Percentiles rank a stretch among this genome's conserved stretches.
Evolutionary conservation across 257 asterid genomes (phyloP).

Genomic region (Ocimum tenuiflorum): DNA sequence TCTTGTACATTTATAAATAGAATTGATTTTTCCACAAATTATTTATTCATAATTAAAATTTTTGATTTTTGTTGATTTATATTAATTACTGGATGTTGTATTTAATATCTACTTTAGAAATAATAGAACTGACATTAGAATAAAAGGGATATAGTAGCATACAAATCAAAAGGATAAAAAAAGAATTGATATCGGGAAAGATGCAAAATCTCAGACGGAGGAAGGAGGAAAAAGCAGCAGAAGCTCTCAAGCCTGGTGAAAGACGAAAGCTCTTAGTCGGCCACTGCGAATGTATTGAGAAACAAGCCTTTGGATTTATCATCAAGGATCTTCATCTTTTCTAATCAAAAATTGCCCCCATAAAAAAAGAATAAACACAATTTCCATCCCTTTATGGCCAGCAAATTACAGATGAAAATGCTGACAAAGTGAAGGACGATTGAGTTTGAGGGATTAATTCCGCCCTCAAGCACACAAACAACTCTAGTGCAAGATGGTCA

Average conservation of each 20-base stretch:
- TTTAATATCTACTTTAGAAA: too few relatives aligned
- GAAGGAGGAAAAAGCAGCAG: slow-evolving; percentile 63
- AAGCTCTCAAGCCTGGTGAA: slow-evolving; percentile 70
- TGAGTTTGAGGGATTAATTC: slow-evolving; percentile 31
- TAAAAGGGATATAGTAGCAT: too few relatives aligned
- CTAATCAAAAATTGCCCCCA: neutral
- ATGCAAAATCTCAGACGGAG: slow-evolving; percentile 53
- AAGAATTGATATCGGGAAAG: too few relatives aligned
- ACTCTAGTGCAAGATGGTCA: slow-evolving; percentile 21
- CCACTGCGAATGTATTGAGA: slow-evolving; percentile 80
- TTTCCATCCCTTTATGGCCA: slow-evolving; percentile 37
- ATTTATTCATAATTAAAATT: too few relatives aligned
- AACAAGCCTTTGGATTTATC: slow-evolving; percentile 59
- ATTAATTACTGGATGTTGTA: too few relatives aligned
- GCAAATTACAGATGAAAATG: slow-evolving; percentile 22
- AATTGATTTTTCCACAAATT: too few relatives aligned
- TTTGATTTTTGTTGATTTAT: too few relatives aligned
- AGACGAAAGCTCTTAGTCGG: slow-evolving; percentile 69
- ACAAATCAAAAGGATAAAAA: too few relatives aligned
- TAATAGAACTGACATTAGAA: too few relatives aligned
- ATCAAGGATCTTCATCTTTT: slow-evolving; percentile 20
- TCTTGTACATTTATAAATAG: too few relatives aligned
- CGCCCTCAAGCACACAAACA: slow-evolving; percentile 31
- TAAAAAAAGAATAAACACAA: neutral
- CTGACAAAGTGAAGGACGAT: slow-evolving; percentile 44